Base-by-base conservation (phyloP, 192 early-diverging fungal genomes). In the Dimargaris verticillata region DNA sequence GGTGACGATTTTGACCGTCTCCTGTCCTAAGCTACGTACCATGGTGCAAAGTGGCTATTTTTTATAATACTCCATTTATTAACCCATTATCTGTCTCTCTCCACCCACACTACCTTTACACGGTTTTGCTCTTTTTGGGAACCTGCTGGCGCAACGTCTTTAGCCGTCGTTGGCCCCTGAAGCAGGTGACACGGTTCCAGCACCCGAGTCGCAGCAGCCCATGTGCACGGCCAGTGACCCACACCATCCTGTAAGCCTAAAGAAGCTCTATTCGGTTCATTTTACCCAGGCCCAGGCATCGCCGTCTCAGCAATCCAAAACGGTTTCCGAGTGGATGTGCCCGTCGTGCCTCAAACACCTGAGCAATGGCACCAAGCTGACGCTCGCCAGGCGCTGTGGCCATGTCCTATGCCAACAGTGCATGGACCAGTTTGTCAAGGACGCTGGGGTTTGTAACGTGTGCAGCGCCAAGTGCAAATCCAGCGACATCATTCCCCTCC, bases 191-290 rank as follows among this genome's bases (percentile, higher is more conserved):
- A 41, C 41, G 20, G 24, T 44, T 5, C 17, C 18, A 25, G 33
- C 25, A 13, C 20, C 43, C 41, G 57, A 44, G 17, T 15, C 5
- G 41, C 38, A 43, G n/a, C 57, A 59, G n/a, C 38, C 57, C 10
- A 59, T 44, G 22, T 59, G 57, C n/a, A 59, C 57, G 43, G 57
- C 57, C n/a, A 25, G 15, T 28, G 38, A 43, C n/a, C 29, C 57
- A n/a, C 57, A 28, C 17, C 57, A 59, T 44, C 57, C 33, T 28
- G n/a, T 59, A n/a, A 43, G 57, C 42, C 41, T 59, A 12, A 59
- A 59, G n/a, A 59, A 59, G 25, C 57, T 59, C 18, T 15, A 42
- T 17, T 20, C 38, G 38, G 57, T 59, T 33, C 41, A 43, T n/a
- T 59, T 59, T 20, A 43, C 38, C 18, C n/a, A 5, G 0, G 33